These are phyloP conservation scores for Fusarium staphyleae DNA, from an alignment of 2,329 filamentous ascomycete genomes.

Conservation along the genomic window DNA sequence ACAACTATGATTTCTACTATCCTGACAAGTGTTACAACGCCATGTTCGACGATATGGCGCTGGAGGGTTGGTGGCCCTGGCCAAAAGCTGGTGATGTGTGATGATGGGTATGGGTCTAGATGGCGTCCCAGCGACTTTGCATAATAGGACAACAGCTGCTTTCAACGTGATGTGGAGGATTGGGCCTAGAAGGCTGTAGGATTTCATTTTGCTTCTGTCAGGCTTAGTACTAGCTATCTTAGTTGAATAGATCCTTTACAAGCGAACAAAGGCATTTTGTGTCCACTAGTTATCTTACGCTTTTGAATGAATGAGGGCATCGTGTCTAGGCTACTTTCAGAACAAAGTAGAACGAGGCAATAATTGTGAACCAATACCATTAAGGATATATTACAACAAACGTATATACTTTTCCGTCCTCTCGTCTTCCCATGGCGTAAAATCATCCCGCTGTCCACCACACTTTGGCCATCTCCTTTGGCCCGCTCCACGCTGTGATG, in stretches of 20 bases:
- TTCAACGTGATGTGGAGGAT: too few species aligned
- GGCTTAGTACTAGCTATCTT: too few species aligned
- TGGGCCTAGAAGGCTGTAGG: too few species aligned
- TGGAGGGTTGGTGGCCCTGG: not conserved
- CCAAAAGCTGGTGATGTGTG: not conserved
- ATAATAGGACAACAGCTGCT: too few species aligned
- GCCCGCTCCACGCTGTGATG: constrained; percentile 27
- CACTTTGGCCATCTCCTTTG: constrained; percentile 39
- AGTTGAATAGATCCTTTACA: too few species aligned
- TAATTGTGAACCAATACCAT: constrained; percentile 18
- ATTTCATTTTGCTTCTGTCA: too few species aligned
- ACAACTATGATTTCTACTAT: not conserved
- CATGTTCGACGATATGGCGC: not conserved
- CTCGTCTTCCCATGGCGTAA: not conserved
- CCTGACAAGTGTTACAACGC: not conserved
- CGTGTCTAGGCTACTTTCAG: too few species aligned
- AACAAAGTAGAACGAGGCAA: not conserved
- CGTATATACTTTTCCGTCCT: constrained; percentile 24
- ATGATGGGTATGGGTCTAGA: not conserved
- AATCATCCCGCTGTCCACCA: constrained; percentile 33
- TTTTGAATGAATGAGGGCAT: too few species aligned
- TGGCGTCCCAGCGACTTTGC: too few species aligned
- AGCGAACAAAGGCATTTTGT: too few species aligned
- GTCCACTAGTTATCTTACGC: too few species aligned
- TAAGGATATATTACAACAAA: constrained; percentile 11